Conservation (phyloP, 805 yeast genomes). For the Helenozyma rhizophorensis region DNA sequence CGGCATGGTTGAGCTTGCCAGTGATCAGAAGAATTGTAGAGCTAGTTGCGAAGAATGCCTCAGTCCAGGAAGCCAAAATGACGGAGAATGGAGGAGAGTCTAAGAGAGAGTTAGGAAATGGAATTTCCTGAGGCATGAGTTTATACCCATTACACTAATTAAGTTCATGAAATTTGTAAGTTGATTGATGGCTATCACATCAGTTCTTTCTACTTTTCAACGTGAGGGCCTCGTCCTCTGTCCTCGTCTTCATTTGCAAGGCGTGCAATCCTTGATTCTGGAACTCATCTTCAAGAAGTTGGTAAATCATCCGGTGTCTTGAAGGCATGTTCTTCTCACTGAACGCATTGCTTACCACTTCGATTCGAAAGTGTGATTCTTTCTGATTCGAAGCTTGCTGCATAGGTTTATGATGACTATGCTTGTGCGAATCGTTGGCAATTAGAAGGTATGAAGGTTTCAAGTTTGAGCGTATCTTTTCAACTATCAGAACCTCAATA, state of each 20-base stretch:
- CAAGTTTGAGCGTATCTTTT: slow-evolving; percentile 38
- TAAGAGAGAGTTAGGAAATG: too few species aligned
- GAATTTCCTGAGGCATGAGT: too few species aligned
- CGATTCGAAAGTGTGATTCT: slow-evolving; percentile 81
- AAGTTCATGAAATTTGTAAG: too few species aligned
- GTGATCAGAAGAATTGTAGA: slow-evolving; percentile 84
- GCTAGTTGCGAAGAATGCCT: slow-evolving; percentile 77
- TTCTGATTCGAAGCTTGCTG: slow-evolving; percentile 63
- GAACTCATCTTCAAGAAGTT: slow-evolving; percentile 67
- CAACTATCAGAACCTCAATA: slow-evolving; percentile 44
- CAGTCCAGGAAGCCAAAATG: slow-evolving; percentile 49
- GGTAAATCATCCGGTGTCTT: slow-evolving; percentile 75
- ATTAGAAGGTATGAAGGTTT: slow-evolving; percentile 49
- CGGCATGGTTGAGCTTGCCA: slow-evolving; percentile 90
- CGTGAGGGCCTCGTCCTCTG: slow-evolving; percentile 47
- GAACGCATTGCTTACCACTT: slow-evolving; percentile 67
- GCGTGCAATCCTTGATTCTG: slow-evolving; percentile 78
- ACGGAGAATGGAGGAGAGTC: too few species aligned
- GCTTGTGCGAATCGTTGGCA: slow-evolving; percentile 81
- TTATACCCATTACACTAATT: too few species aligned
- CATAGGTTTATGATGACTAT: slow-evolving; percentile 82
- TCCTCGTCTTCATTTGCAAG: slow-evolving; percentile 76
- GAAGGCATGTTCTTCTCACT: slow-evolving; percentile 60
- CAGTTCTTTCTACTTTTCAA: slow-evolving; percentile 4
- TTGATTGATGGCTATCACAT: too few species aligned